Evolutionary conservation across 148 eudicot species (phyloP), one percentile per base, ranked within the genome.

Genomic region (Chenopodium formosanum): DNA sequence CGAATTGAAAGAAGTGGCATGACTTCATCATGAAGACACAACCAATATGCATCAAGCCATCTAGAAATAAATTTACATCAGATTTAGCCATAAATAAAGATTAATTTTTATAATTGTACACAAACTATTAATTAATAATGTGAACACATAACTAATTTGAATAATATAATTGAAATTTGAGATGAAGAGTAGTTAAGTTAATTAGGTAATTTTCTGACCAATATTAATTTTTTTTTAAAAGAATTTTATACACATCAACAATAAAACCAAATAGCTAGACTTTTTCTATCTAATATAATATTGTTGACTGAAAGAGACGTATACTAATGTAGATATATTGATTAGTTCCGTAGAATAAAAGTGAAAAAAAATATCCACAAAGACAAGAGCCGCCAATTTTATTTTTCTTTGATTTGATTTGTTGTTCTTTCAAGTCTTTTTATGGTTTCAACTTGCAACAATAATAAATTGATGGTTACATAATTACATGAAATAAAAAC

Each of bases 391-490:
- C 70, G 34, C 70, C 70, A 27, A 67, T 67, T 27, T 5, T 67
- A 25, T 53, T 56, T 56, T 56, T 17, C 62, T 53, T 53, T 53
- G 17, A 53, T 11, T 53, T 53, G 58, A 11, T 53, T 53, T 53
- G 58, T 14, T 34, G 4, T 34, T 53, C 60, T 13, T 53, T 53
- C 16, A 66, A 16, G 70, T 66, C 34, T 34, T 66, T 27, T 66
- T 66, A 2, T 25, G 70, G 16, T 66, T 66, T 13, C 70, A 66
- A 27, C 70, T 53, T 53, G 60, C 60, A 53, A 16, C 60, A 53
- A 53, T 53, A 53, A 3, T 56, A 56, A 27, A 47, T 9, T 78
- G 81, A 78, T 78, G 22, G 80, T 67, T 78, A 78, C 27, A 46
- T 68, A 46, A 68, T 68, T 68, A 78, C 20, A 46, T 68, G 63